phyloP scores from a whole-genome alignment of 2,329 filamentous ascomycete species.

The Fusarium decemcellulare region DNA sequence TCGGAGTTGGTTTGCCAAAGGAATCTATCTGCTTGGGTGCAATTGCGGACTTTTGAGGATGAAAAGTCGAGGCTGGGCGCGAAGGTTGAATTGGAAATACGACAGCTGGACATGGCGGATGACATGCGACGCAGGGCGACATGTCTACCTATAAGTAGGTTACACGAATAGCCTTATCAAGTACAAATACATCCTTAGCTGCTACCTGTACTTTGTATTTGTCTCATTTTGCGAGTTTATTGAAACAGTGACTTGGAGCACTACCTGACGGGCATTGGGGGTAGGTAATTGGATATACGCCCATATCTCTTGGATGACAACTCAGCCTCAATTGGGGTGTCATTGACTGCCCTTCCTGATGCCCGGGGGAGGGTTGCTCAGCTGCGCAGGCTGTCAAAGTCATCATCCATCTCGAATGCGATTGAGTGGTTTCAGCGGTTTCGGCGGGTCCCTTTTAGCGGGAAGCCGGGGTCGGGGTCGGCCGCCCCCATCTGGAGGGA shows the following conservation, averaged over 20 bases:
- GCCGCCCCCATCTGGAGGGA: slow-evolving; percentile 25
- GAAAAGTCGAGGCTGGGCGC: slow-evolving; percentile 12
- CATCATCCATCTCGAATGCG: background rate
- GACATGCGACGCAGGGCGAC: slow-evolving; percentile 12
- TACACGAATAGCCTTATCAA: slow-evolving; percentile 36
- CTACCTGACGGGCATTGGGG: too few species aligned
- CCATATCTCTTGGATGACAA: too few species aligned
- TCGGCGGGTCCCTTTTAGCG: slow-evolving; percentile 17
- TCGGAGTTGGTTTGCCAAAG: slow-evolving; percentile 8
- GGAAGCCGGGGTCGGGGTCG: slow-evolving; percentile 14
- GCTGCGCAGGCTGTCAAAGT: too few species aligned
- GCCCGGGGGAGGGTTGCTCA: too few species aligned
- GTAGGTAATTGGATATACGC: too few species aligned
- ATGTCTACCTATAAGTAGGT: slow-evolving; percentile 24
- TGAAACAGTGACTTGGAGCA: too few species aligned
- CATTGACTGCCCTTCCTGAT: too few species aligned
- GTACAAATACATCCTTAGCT: slow-evolving; percentile 31
- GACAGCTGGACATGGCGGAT: slow-evolving; percentile 7
- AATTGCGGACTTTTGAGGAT: slow-evolving; percentile 11
- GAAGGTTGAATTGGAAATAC: slow-evolving; percentile 16
- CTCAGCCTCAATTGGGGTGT: too few species aligned
- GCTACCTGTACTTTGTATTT: background rate
- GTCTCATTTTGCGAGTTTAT: too few species aligned
- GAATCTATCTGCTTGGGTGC: slow-evolving; percentile 6
- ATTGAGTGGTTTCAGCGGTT: background rate